Conservation (phyloP, 2,329 filamentous ascomycete genomes). For the Stachybotrys chlorohalonatus region DNA sequence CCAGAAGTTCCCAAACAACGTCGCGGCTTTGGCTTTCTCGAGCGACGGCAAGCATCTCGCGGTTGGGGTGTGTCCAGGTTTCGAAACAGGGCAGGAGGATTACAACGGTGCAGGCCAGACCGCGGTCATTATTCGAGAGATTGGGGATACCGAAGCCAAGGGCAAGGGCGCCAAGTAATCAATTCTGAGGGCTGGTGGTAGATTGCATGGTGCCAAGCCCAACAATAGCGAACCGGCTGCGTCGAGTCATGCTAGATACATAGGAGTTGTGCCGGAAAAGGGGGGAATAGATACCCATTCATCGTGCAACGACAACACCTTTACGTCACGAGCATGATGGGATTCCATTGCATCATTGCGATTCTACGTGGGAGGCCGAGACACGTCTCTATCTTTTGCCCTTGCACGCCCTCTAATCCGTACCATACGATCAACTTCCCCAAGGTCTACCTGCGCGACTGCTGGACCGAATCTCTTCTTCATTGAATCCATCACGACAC, state of each 20-base stretch:
- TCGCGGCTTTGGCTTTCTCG: conserved; percentile 71
- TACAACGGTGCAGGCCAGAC: conserved; percentile 63
- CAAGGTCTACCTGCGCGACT: not conserved
- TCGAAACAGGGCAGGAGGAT: conserved; percentile 79
- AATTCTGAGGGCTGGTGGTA: not conserved
- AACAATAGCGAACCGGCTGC: not conserved
- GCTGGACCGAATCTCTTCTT: not conserved
- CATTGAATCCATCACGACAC: conserved; percentile 21
- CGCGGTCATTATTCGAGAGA: conserved; percentile 71
- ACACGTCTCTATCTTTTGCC: too few relatives aligned
- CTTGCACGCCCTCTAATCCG: not conserved
- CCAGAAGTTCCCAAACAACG: conserved; percentile 70
- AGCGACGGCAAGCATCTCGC: conserved; percentile 69
- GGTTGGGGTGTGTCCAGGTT: conserved; percentile 74
- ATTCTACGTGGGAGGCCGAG: too few relatives aligned
- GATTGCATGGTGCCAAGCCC: not conserved
- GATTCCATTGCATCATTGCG: too few relatives aligned
- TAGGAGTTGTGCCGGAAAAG: not conserved
- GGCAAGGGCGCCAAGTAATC: conserved; percentile 64
- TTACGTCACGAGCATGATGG: not conserved
- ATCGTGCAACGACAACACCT: not conserved
- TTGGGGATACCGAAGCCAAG: conserved; percentile 82
- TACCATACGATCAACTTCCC: not conserved
- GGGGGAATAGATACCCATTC: not conserved
- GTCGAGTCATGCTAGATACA: not conserved